Evolutionary conservation across 2,329 filamentous ascomycete genomes (phyloP).

Genomic region (Fusarium temperatum): DNA sequence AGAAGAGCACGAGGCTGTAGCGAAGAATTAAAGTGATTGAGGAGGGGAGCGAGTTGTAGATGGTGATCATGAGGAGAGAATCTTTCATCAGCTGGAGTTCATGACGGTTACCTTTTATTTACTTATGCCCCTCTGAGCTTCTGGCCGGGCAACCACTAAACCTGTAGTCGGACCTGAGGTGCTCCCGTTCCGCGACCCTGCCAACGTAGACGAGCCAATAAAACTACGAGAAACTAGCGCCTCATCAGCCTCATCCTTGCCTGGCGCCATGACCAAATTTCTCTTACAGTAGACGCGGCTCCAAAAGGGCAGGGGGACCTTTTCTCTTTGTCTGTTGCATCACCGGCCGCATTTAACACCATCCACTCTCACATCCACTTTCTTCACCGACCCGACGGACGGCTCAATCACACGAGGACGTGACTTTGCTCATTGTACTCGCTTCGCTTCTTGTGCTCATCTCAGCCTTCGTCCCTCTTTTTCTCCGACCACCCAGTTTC

Average conservation of each 20-base stretch:
- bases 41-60: constrained; percentile 32
- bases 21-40: constrained; percentile 8
- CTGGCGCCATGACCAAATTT: constrained; percentile 32
- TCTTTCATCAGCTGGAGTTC: constrained; percentile 16
- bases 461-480: not conserved
- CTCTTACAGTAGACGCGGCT: constrained; percentile 15
- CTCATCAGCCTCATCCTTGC: constrained; percentile 20
- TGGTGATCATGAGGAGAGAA: constrained; percentile 40
- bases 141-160: constrained; percentile 50
- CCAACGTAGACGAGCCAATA: constrained; percentile 30
- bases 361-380: constrained; percentile 25
- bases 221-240: not conserved
- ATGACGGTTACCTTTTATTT: constrained; percentile 55
- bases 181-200: constrained; percentile 33
- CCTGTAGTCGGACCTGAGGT: constrained; percentile 25
- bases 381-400: constrained; percentile 36
- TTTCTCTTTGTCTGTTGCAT: constrained; percentile 18
- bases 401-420: constrained; percentile 20
- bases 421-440: not conserved
- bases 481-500: not conserved
- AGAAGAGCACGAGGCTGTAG: constrained; percentile 36
- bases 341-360: constrained; percentile 31
- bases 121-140: constrained; percentile 49
- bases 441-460: not conserved
- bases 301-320: constrained; percentile 30